A percentile compares a stretch with the other conserved stretches of the same genome.
phyloP scores from a whole-genome alignment of 495 filamentous ascomycete genomes.

The Evernia prunastri region DNA sequence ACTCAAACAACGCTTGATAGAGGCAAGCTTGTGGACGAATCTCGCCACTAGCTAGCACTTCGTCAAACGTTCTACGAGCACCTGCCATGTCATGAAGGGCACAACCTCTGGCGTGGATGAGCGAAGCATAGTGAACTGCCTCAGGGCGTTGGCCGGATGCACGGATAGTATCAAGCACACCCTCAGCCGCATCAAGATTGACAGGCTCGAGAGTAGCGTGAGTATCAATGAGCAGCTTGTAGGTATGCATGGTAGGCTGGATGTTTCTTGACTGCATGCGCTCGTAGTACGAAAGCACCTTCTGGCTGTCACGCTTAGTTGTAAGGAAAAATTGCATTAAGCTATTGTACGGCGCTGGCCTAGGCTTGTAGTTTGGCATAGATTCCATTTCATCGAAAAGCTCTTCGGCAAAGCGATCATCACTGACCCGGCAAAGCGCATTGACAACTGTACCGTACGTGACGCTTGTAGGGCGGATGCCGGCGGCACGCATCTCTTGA shows the following conservation, averaged over 20 bases:
- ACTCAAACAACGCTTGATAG: constrained; percentile 92
- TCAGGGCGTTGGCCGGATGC: constrained; percentile 69
- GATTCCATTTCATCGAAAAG: constrained; percentile 99
- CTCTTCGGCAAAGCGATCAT: constrained; percentile 95
- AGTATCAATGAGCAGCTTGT: constrained; percentile 94
- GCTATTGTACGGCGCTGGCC: constrained; percentile 94
- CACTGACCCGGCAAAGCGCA: constrained; percentile 90
- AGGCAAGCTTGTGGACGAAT: constrained; percentile 74
- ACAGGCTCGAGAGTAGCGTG: constrained; percentile 90
- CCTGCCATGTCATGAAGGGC: constrained; percentile 84
- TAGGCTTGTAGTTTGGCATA: constrained; percentile 97
- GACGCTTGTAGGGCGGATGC: constrained; percentile 92
- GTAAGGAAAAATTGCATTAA: constrained; percentile 99
- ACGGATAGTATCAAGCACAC: constrained; percentile 71
- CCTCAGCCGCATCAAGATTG: constrained; percentile 84
- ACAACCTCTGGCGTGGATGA: constrained; percentile 94
- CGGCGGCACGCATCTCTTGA: constrained; percentile 86
- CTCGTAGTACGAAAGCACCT: constrained; percentile 93
- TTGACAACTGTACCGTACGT: constrained; percentile 98
- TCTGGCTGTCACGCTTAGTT: constrained; percentile 88
- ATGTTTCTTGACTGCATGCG: constrained; percentile 86
- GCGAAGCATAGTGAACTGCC: constrained; percentile 87
- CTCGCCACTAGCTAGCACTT: constrained; percentile 57
- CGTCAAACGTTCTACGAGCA: constrained; percentile 74
- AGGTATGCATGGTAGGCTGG: constrained; percentile 88